Percentiles rank a stretch among this genome's conserved stretches.
These are phyloP conservation scores for Capronia americana DNA, from an alignment of 2,329 filamentous ascomycete genomes.

Conservation along the genomic window DNA sequence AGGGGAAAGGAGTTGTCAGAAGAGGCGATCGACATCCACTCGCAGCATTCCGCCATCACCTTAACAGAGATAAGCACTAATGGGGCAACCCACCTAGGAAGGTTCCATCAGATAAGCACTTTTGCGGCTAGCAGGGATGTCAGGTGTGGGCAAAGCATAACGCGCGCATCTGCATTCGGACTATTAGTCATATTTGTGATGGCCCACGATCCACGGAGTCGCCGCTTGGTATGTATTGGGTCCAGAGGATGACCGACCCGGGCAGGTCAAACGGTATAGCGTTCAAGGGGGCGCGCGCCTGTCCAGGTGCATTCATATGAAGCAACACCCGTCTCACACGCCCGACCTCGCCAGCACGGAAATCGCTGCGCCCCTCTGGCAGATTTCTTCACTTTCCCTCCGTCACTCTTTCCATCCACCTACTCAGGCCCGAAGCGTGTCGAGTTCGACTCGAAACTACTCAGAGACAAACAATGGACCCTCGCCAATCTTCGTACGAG, in stretches of 20 bases:
- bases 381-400: constrained; percentile 1
- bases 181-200: neutral
- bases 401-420: constrained; percentile 5
- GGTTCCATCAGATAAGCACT: neutral
- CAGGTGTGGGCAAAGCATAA: neutral
- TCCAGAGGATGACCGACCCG: neutral
- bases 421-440: neutral
- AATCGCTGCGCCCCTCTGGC: neutral
- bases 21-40: neutral
- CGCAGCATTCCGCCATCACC: neutral
- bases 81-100: neutral
- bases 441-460: neutral
- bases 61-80: neutral
- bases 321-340: neutral
- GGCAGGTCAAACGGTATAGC: neutral
- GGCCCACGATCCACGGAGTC: neutral
- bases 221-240: neutral
- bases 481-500: constrained; percentile 14
- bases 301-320: constrained; percentile 5
- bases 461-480: neutral
- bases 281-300: neutral
- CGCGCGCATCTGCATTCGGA: neutral
- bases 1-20: neutral
- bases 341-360: constrained; percentile 1
- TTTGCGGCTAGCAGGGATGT: neutral